Percentiles rank a stretch among this genome's conserved stretches.
phyloP scores from a whole-genome alignment of 805 yeast species.

The Geotrichum ghanense region DNA sequence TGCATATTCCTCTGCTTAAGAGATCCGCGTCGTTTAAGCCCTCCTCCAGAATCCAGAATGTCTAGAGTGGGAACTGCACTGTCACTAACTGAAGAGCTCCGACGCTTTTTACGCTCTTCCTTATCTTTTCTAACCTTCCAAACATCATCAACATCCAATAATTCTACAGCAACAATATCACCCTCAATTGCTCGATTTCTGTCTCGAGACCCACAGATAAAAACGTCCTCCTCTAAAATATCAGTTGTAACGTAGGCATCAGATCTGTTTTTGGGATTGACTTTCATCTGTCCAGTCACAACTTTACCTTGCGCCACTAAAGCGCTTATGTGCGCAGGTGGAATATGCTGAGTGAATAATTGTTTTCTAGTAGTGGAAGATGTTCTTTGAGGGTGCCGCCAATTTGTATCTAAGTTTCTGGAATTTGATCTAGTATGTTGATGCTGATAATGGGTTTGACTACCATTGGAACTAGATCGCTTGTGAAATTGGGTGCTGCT shows the following conservation, averaged over 20 bases:
- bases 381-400: slow-evolving; percentile 15
- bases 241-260: slow-evolving; percentile 98
- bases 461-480: neutral
- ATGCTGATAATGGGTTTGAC: slow-evolving; percentile 23
- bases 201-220: slow-evolving; percentile 96
- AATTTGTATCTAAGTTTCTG: slow-evolving; percentile 19
- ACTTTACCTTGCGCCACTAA: slow-evolving; percentile 79
- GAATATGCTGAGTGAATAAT: slow-evolving; percentile 89
- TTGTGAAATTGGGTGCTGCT: neutral
- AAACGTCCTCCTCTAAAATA: slow-evolving; percentile 88
- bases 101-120: slow-evolving; percentile 92
- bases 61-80: slow-evolving; percentile 19
- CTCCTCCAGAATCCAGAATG: slow-evolving; percentile 24
- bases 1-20: slow-evolving; percentile 91
- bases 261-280: slow-evolving; percentile 89
- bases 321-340: slow-evolving; percentile 86
- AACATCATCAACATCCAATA: slow-evolving; percentile 90
- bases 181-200: slow-evolving; percentile 96
- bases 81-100: slow-evolving; percentile 27
- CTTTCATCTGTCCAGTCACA: slow-evolving; percentile 86
- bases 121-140: slow-evolving; percentile 95
- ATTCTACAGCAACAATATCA: slow-evolving; percentile 90
- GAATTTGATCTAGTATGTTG: slow-evolving; percentile 28
- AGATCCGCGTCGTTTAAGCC: slow-evolving; percentile 69
- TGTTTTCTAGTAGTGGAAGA: slow-evolving; percentile 32